phyloP scores from a whole-genome alignment of 331 rosid genomes.

The Prunus yedoensis region DNA sequence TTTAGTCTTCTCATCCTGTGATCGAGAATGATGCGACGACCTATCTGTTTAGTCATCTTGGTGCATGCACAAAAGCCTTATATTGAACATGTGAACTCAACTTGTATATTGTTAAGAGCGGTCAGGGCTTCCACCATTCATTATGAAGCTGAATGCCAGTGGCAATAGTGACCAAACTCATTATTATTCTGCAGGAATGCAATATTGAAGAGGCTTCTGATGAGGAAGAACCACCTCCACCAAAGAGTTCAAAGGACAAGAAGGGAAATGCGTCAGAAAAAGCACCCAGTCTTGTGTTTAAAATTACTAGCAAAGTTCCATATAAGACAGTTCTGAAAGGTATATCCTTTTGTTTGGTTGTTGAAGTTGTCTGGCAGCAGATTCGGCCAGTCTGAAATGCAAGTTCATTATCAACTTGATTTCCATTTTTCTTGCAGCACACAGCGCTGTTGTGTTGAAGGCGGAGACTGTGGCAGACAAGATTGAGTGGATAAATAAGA shows the following conservation, averaged over 20 bases:
- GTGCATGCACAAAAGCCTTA: neutral
- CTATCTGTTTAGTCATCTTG: neutral
- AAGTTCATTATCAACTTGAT: neutral
- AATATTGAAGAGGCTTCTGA: conserved; percentile 51
- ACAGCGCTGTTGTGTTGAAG: conserved; percentile 79
- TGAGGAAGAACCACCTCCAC: conserved; percentile 41
- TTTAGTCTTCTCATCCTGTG: neutral
- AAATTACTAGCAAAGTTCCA: conserved; percentile 86
- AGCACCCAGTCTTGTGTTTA: conserved; percentile 71
- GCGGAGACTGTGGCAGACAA: conserved; percentile 91
- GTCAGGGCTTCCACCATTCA: neutral
- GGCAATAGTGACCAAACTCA: neutral
- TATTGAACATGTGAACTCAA: neutral
- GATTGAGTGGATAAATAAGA: conserved; percentile 82
- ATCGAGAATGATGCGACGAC: neutral
- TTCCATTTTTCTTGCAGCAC: conserved; percentile 57
- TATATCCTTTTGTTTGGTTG: conserved; percentile 13
- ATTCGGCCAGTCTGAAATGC: neutral
- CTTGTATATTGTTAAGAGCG: neutral
- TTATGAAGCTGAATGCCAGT: neutral
- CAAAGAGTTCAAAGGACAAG: conserved; percentile 58
- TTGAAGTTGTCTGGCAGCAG: neutral
- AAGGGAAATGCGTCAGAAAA: conserved; percentile 57
- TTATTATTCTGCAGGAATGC: conserved; percentile 43
- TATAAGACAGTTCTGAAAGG: conserved; percentile 97